Evolutionary conservation across 2,329 filamentous ascomycete genomes (phyloP), one percentile per base, ranked within the genome.

Genomic region (Fusarium guadeloupense): DNA sequence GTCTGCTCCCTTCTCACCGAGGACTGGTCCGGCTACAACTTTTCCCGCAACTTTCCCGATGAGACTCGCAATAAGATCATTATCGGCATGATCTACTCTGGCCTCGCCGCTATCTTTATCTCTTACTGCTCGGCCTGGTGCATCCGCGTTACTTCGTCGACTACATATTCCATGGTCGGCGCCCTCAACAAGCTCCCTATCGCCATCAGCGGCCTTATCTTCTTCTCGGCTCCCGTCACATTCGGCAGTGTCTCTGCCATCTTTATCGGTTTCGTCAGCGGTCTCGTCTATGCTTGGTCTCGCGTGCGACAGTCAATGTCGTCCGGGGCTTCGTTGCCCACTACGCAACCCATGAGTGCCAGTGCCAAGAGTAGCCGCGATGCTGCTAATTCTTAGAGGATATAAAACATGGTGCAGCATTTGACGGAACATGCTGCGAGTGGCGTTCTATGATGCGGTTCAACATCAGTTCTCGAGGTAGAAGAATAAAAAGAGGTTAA

Each of bases 81-180:
- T 67, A 79, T 90, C 57, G 91, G 93, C 72, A 97, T 98, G 91
- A 80, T 98, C 71, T 90, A 98, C 78, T 97, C 95, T 6, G 95
- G 95, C 57, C 83, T 97, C 48, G 93, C 89, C 30, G 91, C 93
- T 44, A 93, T 98, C 72, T 97, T 97, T 80, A 99, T 99, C 77
- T 98, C 94, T n/a, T 99, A 99, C 84, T 96, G 93, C 73, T 97
- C 94, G 14, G 95, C 95, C 31, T 99, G 95, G 95, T 98, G 95
- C 75, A 96, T 99, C 64, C 93, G 95, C 67, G 91, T 97, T 64
- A 98, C 95, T 8, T 96, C 93, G 0, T 97, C 93, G 16, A 99
- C 95, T 9, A 99, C 95, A 3, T 99, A 98, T 82, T 96, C 92
- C 25, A 98, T 99, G 94, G 95, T 98, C 52, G 95, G 95, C 61